Percentiles rank a stretch among this genome's conserved stretches.
These are phyloP conservation scores for Chimonanthus praecox DNA, from an alignment of 164 flowering plant genomes.

Conservation along the genomic window DNA sequence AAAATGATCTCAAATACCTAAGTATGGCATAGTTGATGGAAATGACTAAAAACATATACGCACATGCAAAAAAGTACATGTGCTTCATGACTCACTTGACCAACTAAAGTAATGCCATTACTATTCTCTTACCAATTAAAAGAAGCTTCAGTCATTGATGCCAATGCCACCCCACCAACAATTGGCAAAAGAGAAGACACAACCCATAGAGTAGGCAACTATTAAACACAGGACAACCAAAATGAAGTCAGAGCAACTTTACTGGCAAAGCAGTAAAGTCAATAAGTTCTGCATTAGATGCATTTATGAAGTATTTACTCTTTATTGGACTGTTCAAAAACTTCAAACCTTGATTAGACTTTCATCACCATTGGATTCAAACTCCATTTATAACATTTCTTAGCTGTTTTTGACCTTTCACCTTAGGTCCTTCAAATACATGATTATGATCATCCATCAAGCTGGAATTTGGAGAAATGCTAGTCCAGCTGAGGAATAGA, in stretches of 20 bases:
- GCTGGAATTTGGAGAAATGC: too few relatives aligned
- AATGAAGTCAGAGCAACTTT: neutral
- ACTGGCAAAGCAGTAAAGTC: neutral
- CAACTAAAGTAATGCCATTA: neutral
- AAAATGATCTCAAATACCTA: too few relatives aligned
- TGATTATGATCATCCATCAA: too few relatives aligned
- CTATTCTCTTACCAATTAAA: conserved; percentile 65
- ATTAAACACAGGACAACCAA: conserved; percentile 7
- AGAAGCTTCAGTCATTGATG: conserved; percentile 92
- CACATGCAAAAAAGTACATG: too few relatives aligned
- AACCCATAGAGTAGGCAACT: conserved; percentile 87
- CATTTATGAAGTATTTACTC: neutral
- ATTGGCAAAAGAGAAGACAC: conserved; percentile 77
- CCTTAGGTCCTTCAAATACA: neutral
- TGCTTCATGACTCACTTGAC: too few relatives aligned
- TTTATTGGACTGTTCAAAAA: too few relatives aligned
- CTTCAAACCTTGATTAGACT: neutral
- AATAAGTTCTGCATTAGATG: neutral
- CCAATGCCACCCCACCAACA: conserved; percentile 96
- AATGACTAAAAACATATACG: too few relatives aligned
- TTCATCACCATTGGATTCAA: neutral
- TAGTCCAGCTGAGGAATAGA: too few relatives aligned
- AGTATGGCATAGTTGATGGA: too few relatives aligned
- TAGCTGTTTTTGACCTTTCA: neutral
- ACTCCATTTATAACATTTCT: too few relatives aligned